Conservation (phyloP, 176 grass and related monocot species). For the barley (Hordeum vulgare) region DNA sequence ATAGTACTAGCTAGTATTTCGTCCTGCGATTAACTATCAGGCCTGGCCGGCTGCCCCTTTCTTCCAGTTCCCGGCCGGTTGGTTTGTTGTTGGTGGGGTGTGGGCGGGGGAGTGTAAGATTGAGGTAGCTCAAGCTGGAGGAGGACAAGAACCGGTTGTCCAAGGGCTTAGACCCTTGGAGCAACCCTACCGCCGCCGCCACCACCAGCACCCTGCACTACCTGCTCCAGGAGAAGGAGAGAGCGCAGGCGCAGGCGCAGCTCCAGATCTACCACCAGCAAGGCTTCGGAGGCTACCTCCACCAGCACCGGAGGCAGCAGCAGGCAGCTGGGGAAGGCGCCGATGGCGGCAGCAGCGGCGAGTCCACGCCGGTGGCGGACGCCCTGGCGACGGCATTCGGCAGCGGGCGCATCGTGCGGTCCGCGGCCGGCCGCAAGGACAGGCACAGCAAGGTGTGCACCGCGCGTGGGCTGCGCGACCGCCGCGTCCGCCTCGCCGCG, state of each 20-base stretch:
- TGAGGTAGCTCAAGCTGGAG: conserved; percentile 48
- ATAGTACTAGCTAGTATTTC: neutral
- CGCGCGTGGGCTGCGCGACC: conserved; percentile 73
- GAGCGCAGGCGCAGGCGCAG: conserved; percentile 30
- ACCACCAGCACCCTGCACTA: conserved; percentile 44
- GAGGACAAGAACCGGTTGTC: conserved; percentile 60
- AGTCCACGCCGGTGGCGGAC: conserved; percentile 62
- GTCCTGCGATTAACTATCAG: neutral
- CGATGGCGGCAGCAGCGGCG: conserved; percentile 45
- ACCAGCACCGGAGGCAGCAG: conserved; percentile 44
- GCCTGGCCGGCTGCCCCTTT: neutral
- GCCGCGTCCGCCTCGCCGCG: conserved; percentile 85
- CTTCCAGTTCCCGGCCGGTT: conserved; percentile 23
- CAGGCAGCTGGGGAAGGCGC: neutral
- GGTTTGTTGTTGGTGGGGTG: neutral
- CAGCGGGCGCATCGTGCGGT: conserved; percentile 87
- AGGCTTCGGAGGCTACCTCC: conserved; percentile 34
- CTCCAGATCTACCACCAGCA: conserved; percentile 59
- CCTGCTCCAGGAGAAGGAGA: conserved; percentile 52
- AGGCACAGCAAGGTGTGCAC: conserved; percentile 98
- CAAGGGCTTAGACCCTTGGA: conserved; percentile 67
- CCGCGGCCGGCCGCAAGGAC: conserved; percentile 86
- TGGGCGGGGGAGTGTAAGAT: neutral
- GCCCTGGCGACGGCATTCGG: conserved; percentile 41
- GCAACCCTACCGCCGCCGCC: conserved; percentile 37